Conservation (phyloP, 805 yeast genomes). For the Yamadazyma endophytica region DNA sequence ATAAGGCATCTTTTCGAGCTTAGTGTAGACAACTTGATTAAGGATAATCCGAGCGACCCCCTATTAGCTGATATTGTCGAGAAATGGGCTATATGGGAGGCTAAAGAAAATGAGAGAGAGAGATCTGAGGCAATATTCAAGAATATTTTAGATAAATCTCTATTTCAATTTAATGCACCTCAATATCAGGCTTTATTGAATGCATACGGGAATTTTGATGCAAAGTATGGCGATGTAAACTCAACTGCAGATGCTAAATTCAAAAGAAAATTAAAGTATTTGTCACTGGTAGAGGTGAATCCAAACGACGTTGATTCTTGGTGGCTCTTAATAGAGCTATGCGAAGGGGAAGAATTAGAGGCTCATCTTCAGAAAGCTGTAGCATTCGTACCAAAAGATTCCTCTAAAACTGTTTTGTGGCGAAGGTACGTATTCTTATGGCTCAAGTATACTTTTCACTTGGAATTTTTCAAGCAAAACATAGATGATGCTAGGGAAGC, state of each 20-base stretch:
- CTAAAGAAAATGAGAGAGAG: slow-evolving; percentile 53
- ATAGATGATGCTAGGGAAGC: slow-evolving; percentile 43
- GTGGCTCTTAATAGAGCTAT: slow-evolving; percentile 68
- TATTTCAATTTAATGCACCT: slow-evolving; percentile 22
- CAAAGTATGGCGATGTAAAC: slow-evolving; percentile 54
- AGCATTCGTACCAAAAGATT: slow-evolving; percentile 28
- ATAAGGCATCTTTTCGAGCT: slow-evolving; percentile 64
- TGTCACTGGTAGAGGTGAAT: slow-evolving; percentile 38
- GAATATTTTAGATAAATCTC: slow-evolving; percentile 38
- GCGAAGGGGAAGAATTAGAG: slow-evolving; percentile 32
- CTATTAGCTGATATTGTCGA: slow-evolving; percentile 34
- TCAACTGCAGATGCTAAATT: slow-evolving; percentile 35
- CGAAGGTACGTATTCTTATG: slow-evolving; percentile 65
- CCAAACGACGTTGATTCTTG: slow-evolving; percentile 71
- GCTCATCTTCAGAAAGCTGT: slow-evolving; percentile 47
- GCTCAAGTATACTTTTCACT: slow-evolving; percentile 60
- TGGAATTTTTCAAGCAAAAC: slow-evolving; percentile 48
- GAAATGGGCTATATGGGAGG: slow-evolving; percentile 73
- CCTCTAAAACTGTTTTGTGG: slow-evolving; percentile 48
- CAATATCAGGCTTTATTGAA: slow-evolving; percentile 32
- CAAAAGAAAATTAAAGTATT: slow-evolving; percentile 57
- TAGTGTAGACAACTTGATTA: slow-evolving; percentile 53
- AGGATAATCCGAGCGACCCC: slow-evolving; percentile 14
- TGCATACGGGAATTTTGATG: slow-evolving; percentile 54
- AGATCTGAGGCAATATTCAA: slow-evolving; percentile 58